These are phyloP conservation scores for Drechslera avenae DNA, from an alignment of 2,329 filamentous ascomycete genomes.

Conservation along the genomic window DNA sequence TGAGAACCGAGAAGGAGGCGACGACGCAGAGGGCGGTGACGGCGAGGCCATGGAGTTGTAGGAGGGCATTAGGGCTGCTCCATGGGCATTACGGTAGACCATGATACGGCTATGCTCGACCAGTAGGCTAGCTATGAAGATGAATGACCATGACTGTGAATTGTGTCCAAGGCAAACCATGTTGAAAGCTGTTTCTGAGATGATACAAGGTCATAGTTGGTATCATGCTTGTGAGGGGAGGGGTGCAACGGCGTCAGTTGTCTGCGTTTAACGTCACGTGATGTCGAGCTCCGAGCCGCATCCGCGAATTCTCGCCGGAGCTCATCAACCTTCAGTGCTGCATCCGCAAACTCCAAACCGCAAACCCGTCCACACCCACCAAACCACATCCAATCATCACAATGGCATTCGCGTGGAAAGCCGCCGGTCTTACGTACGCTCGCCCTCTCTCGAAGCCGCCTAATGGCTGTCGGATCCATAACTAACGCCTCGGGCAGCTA, in stretches of 20 bases:
- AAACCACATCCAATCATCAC: conserved; percentile 56
- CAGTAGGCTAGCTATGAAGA: conserved; percentile 25
- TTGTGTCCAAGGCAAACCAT: too few species aligned
- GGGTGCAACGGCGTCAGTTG: too few species aligned
- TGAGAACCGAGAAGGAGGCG: conserved; percentile 51
- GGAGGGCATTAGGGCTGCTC: neutral
- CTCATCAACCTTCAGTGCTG: conserved; percentile 34
- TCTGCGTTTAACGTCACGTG: conserved; percentile 23
- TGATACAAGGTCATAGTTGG: too few species aligned
- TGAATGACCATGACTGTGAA: conserved; percentile 25
- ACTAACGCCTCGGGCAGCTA: conserved; percentile 67
- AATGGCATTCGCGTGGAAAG: conserved; percentile 99
- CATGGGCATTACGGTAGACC: conserved; percentile 5
- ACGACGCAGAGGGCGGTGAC: conserved; percentile 43
- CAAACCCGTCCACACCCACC: conserved; percentile 30
- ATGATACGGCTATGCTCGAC: conserved; percentile 7
- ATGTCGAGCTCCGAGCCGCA: conserved; percentile 33
- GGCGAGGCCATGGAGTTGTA: conserved; percentile 58
- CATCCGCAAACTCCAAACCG: conserved; percentile 30
- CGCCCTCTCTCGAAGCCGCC: neutral
- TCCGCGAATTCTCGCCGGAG: conserved; percentile 35
- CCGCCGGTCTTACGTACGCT: conserved; percentile 91
- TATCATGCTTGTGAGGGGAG: too few species aligned
- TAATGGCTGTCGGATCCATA: conserved; percentile 17
- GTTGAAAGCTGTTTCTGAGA: too few species aligned